A percentile compares a stretch with the other conserved stretches of the same genome.
Evolutionary conservation across 441 rosid species (phyloP).

Genomic region (Manihot esculenta): DNA sequence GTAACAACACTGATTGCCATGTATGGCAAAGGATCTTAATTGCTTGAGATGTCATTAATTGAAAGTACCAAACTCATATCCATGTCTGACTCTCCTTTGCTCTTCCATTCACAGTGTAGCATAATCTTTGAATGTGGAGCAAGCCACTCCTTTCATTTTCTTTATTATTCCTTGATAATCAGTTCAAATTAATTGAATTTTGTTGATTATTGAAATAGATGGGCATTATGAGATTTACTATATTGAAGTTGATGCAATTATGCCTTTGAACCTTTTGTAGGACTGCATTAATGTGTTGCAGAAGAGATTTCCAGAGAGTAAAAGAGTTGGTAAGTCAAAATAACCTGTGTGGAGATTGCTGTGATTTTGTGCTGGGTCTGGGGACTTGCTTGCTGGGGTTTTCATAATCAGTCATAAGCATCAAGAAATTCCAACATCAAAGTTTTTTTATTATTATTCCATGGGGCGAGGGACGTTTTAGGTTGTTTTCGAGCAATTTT

Average conservation of each 20-base stretch:
- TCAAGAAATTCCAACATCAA: neutral
- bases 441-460: no score
- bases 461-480: neutral
- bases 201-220: neutral
- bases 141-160: neutral
- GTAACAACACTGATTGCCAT: neutral
- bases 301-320: slow-evolving; percentile 86
- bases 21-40: slow-evolving; percentile 4
- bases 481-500: neutral
- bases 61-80: neutral
- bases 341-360: slow-evolving; percentile 2
- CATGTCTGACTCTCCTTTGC: neutral
- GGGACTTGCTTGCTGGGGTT: neutral
- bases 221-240: slow-evolving; percentile 2
- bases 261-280: slow-evolving; percentile 44
- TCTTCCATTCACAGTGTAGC: neutral
- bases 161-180: neutral
- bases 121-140: neutral
- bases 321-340: slow-evolving; percentile 84
- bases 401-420: neutral
- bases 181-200: neutral
- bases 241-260: slow-evolving; percentile 13
- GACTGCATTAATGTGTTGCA: slow-evolving; percentile 74
- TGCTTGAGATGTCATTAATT: neutral
- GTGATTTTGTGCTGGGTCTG: slow-evolving; percentile 5